A percentile compares a stretch with the other conserved stretches of the same genome.
Conservation (phyloP, 768 basidiomycete genomes). For the Lactarius vividus region DNA sequence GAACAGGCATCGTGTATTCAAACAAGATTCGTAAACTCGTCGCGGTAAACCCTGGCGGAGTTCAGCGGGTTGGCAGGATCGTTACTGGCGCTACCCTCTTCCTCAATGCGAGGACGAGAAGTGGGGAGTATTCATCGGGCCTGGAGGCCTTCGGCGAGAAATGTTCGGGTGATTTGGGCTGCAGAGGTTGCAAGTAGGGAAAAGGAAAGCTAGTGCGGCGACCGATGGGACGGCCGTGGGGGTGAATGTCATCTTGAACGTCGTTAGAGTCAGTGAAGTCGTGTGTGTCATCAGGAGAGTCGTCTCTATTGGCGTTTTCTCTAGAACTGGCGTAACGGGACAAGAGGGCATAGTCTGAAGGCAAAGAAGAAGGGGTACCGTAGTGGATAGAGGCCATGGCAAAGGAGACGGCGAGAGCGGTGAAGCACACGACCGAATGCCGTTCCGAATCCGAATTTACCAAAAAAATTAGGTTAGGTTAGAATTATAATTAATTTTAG, state of each 20-base stretch:
- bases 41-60: slow-evolving; percentile 43
- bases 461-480: neutral
- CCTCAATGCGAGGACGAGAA: slow-evolving; percentile 53
- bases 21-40: slow-evolving; percentile 60
- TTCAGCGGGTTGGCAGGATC: neutral
- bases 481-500: neutral
- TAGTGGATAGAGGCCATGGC: slow-evolving; percentile 47
- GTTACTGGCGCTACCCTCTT: slow-evolving; percentile 39
- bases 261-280: neutral
- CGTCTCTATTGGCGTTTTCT: slow-evolving; percentile 1
- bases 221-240: neutral
- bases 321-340: slow-evolving; percentile 44
- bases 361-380: slow-evolving; percentile 52
- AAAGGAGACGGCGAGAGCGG: neutral
- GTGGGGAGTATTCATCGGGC: slow-evolving; percentile 29
- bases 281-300: slow-evolving; percentile 12
- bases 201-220: slow-evolving; percentile 37
- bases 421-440: neutral
- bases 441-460: neutral
- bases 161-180: slow-evolving; percentile 37
- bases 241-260: neutral
- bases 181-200: slow-evolving; percentile 39
- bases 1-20: slow-evolving; percentile 68
- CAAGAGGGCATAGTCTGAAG: slow-evolving; percentile 64
- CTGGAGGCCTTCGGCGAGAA: slow-evolving; percentile 30